phyloP scores from a whole-genome alignment of 257 asterid species.

The Voacanga thouarsii region DNA sequence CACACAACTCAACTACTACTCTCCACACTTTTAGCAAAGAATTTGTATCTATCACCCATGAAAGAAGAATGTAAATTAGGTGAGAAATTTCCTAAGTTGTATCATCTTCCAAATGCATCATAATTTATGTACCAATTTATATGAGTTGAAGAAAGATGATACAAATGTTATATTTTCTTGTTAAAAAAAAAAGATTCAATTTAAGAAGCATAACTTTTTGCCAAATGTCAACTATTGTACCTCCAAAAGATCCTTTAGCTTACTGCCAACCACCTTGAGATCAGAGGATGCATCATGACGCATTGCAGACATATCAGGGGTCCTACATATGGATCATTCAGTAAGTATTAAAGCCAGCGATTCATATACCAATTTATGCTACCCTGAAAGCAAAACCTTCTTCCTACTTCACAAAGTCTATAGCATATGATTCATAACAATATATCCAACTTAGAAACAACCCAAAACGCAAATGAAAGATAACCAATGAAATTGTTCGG shows the following conservation, averaged over 20 bases:
- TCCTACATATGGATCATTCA: slow-evolving; percentile 41
- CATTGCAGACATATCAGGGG: slow-evolving; percentile 76
- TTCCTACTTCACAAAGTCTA: neutral
- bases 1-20: slow-evolving; percentile 58
- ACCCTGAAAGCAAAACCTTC: neutral
- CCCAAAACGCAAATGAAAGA: neutral
- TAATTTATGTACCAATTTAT: neutral
- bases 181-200: neutral
- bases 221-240: slow-evolving; percentile 22
- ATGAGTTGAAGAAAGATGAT: neutral
- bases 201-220: neutral
- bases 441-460: neutral
- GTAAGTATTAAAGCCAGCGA: slow-evolving; percentile 14
- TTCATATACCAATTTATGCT: neutral
- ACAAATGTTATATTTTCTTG: neutral
- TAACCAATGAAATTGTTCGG: neutral
- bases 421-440: neutral
- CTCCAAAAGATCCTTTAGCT: slow-evolving; percentile 72
- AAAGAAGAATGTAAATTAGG: neutral
- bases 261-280: slow-evolving; percentile 73
- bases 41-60: slow-evolving; percentile 40
- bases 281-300: slow-evolving; percentile 80
- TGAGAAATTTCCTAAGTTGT: neutral
- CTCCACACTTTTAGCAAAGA: slow-evolving; percentile 62
- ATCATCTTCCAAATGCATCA: neutral